Evolutionary conservation across 1,284 basidiomycete genomes (phyloP).

Genomic region (Ganoderma multipileum): DNA sequence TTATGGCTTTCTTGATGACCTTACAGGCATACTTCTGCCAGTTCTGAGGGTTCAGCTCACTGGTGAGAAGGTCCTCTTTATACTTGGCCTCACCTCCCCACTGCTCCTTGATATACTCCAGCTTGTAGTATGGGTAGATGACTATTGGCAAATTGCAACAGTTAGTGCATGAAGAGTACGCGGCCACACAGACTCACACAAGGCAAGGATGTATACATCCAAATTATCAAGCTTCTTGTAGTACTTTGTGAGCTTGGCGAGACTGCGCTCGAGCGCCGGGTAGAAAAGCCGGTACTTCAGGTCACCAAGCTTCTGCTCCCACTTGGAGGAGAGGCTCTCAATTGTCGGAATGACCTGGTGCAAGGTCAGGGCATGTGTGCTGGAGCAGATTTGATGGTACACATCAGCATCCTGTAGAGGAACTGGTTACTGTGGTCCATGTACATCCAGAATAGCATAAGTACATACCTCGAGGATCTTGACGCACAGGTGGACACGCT

Average conservation of each 20-base stretch:
- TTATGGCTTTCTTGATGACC: constrained; percentile 20
- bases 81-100: constrained; percentile 36
- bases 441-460: no score
- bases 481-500: constrained; percentile 16
- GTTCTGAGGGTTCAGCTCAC: constrained; percentile 20
- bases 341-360: constrained; percentile 34
- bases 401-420: constrained; percentile 13
- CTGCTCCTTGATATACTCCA: constrained; percentile 28
- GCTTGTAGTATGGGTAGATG: constrained; percentile 30
- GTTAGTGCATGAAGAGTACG: background rate
- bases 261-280: constrained; percentile 23
- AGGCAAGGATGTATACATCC: constrained; percentile 28
- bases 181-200: no score
- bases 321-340: constrained; percentile 32
- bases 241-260: constrained; percentile 37
- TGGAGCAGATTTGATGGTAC: constrained; percentile 13
- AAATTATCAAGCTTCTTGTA: constrained; percentile 36
- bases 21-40: constrained; percentile 30
- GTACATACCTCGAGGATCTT: constrained; percentile 12
- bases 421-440: no score
- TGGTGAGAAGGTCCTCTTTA: constrained; percentile 8
- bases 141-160: background rate
- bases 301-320: constrained; percentile 30
- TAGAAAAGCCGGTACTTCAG: constrained; percentile 26
- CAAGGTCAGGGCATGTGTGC: constrained; percentile 7